Evolutionary conservation across 805 yeast genomes (phyloP), one percentile per base, ranked within the genome.

Genomic region (Pichia rugopelliculosa): DNA sequence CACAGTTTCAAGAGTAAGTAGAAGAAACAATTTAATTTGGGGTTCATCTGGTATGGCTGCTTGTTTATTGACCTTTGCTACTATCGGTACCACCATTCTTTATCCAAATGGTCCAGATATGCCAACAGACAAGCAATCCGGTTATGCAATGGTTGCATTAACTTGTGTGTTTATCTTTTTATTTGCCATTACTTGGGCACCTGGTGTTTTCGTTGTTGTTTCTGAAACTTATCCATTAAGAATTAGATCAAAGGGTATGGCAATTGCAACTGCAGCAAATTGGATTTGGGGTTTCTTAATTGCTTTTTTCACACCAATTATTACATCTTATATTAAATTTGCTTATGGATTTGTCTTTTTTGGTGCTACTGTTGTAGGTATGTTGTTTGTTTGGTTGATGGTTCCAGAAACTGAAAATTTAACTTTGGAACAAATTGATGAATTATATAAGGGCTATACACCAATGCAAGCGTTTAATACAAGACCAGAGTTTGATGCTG

Each of bases 171-270:
- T 73, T 67, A 77, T 83, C 49, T 69, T 79, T 65, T 76, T 71
- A 59, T 83, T 83, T 61, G 89, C 89, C 5, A 72, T 79, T 22
- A 79, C 87, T 6, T 80, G 87, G 82, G 88, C 87, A 33, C 87
- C 88, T 44, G 80, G 81, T 53, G 77, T 80, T 36, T 82, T 76
- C 66, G 80, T 80, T 44, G 73, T 82, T 49, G 77, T 82, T 23
- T 75, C 86, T 39, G 90, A 83, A 62, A 67, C 80, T 26, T 83
- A 78, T 65, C 87, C 87, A 47, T 71, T 79, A 54, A 76, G 82
- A 67, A 77, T 81, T 54, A 76, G 80, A 65, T 66, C 78, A 33
- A 77, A 75, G 64, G 76, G 77, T 37, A 80, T 82, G 80, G 76
- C 84, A 20, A 70, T 79, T 54, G 82, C 85, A 42, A 72, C 81